phyloP scores from a whole-genome alignment of 2,329 filamentous ascomycete genomes.

The Fusarium abutilonis region DNA sequence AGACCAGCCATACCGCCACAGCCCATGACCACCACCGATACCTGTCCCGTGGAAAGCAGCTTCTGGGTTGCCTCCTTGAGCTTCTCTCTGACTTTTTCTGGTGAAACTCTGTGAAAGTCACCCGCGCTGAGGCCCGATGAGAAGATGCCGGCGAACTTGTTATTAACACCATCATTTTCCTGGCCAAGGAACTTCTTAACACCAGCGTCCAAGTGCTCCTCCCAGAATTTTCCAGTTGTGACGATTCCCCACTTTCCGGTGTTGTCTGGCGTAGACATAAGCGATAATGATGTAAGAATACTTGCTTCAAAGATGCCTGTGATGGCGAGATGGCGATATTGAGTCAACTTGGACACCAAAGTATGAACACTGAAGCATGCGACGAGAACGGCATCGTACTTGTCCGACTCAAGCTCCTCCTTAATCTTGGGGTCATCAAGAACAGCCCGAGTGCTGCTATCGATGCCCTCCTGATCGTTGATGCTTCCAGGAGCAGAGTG shows the following conservation, averaged over 20 bases:
- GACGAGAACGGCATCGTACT: conserved; percentile 81
- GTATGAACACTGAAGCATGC: conserved; percentile 91
- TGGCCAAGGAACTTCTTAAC: conserved; percentile 71
- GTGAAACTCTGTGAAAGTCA: conserved; percentile 77
- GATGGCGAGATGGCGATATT: conserved; percentile 45
- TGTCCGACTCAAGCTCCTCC: conserved; percentile 48
- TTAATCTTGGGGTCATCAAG: conserved; percentile 61
- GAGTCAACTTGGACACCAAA: conserved; percentile 70
- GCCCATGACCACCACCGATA: conserved; percentile 80
- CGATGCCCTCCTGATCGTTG: conserved; percentile 76
- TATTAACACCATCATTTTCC: conserved; percentile 46
- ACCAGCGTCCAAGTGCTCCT: conserved; percentile 73
- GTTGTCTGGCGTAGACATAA: conserved; percentile 44
- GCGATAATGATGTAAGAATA: conserved; percentile 70
- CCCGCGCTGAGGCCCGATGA: conserved; percentile 83
- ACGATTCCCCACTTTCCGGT: conserved; percentile 81
- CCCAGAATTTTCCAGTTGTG: conserved; percentile 87
- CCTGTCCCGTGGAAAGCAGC: conserved; percentile 65
- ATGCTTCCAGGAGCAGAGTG: conserved; percentile 75
- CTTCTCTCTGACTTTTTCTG: conserved; percentile 69
- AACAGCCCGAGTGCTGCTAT: conserved; percentile 69
- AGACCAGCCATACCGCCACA: conserved; percentile 93
- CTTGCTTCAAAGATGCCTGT: conserved; percentile 88
- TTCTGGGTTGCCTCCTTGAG: conserved; percentile 76
- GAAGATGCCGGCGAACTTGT: conserved; percentile 79